Base-by-base conservation (phyloP, 306 rosid genomes). In the Coriaria nepalensis region DNA sequence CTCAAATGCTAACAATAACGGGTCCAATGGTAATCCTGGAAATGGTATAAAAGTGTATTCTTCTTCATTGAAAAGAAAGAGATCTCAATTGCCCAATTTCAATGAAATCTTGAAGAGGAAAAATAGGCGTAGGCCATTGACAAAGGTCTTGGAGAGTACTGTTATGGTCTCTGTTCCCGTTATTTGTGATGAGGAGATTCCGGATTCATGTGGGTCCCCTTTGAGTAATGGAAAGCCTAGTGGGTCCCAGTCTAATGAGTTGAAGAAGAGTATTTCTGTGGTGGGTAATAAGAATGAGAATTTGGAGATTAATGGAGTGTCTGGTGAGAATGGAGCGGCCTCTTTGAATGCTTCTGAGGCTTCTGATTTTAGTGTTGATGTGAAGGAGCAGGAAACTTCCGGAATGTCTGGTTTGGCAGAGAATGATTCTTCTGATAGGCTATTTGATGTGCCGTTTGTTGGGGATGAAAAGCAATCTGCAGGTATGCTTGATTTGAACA, bases 101-200 rank as follows among this genome's bases (percentile, higher is more conserved):
- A 73, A 77, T 44, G 96, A 92, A 65, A 54, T 63, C 9, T 59
- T 68, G 55, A 92, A 71, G 76, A 82, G 78, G 68, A 92, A 75
- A 64, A 65, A 67, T 60, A 80, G 94, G 8, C 80, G 81, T 55
- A 73, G 83, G 33, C 85, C 87, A 35, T 65, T 92, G 69, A 82
- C 86, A 9, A 85, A 79, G 78, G 95, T 92, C 66, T 72, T 92
- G 71, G 87, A 81, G 80, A 77, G 87, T 68, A 81, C 95, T 36
- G 73, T 84, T 32, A 79, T 85, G 85, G 83, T 92, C 55, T 71
- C 87, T 12, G 77, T 73, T 75, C 93, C 96, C 13, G 81, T 75
- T 60, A 52, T 59, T 50, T 70, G 82, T 44, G 81, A 79, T 61
- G 82, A 79, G 49, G 80, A 79, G 49, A 57, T 75, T 77, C 87